Base-by-base conservation (phyloP, 169 alveolate species). In the Plasmodium inui region DNA sequence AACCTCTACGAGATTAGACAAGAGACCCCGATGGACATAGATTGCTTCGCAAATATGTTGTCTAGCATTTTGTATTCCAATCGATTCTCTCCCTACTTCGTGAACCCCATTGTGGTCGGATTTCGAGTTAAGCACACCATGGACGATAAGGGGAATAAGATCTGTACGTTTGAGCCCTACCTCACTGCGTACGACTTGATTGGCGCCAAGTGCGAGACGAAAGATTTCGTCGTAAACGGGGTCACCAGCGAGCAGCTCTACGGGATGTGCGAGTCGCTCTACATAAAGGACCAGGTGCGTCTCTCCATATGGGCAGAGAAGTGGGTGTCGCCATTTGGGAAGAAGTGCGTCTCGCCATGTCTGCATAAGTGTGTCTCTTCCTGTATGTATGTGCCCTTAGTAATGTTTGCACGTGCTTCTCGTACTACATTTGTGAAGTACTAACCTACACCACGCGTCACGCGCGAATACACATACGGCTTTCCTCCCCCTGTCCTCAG, bases 191-290 rank as follows among this genome's bases (percentile, higher is more conserved):
- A 96, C 92, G 99, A 98, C 93, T 97, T 97, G 39, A 98, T 98
- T 76, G 99, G 99, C 9, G 97, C 98, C 8, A 96, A 96, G 37
- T 96, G 97, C 84, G 97, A 96, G 71, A 96, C 97, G 34, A 94
- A 96, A 37, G 98, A 98, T 94, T 99, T 99, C 86, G 99, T 98
- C 70, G 98, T 98, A 57, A 98, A 97, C 19, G 99, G 99, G 22
- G 98, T 99, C 37, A 97, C 99, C 4, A 95, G 98, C n/a, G 99
- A 98, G 92, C 99, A 98, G 93, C 96, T 99, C 84, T 98, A 95
- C 84, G 99, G 99, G 83, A 97, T 98, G 72, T 99, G 99, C 81
- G 99, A 99, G 90, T 97, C 99, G 9, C 96, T 98, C 94, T 98
- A 98, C 96, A 97, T 97, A 74, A 98, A 98, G 50, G 97, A 98